These are phyloP conservation scores for Talaromyces proteolyticus DNA, from an alignment of 495 filamentous ascomycete species.

Conservation along the genomic window DNA sequence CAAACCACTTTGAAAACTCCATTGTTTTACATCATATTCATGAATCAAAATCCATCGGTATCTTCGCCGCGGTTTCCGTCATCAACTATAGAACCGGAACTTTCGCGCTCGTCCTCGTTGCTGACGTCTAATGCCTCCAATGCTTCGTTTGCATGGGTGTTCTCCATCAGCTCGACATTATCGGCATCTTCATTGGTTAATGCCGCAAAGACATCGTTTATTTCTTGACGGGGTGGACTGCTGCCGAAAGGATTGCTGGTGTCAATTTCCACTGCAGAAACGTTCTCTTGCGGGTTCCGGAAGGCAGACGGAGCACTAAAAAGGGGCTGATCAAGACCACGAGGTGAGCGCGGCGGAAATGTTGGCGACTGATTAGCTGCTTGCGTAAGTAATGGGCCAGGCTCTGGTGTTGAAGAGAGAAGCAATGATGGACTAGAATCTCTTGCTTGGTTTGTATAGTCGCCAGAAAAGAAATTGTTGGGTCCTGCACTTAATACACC, in stretches of 20 bases:
- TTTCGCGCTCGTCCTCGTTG: constrained; percentile 17
- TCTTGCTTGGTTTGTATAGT: constrained; percentile 29
- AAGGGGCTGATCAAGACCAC: constrained; percentile 29
- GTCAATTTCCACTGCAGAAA: constrained; percentile 19
- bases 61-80: constrained; percentile 5
- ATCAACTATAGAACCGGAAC: not conserved
- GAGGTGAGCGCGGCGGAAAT: constrained; percentile 34
- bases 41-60: constrained; percentile 8
- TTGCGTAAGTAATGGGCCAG: constrained; percentile 33
- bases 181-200: constrained; percentile 41
- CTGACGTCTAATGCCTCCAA: constrained; percentile 38
- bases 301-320: constrained; percentile 35
- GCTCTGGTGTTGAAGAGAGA: constrained; percentile 17
- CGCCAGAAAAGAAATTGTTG: constrained; percentile 29
- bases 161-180: constrained; percentile 34
- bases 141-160: constrained; percentile 40
- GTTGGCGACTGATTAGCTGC: constrained; percentile 29
- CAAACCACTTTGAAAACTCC: not conserved
- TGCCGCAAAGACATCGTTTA: constrained; percentile 43
- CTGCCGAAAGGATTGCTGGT: constrained; percentile 25
- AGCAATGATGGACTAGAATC: constrained; percentile 25
- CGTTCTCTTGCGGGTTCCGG: constrained; percentile 19
- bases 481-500: constrained; percentile 28
- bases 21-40: not conserved
- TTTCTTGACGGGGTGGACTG: constrained; percentile 32